Base-by-base conservation (phyloP, 352 stramenopile genomes). In the Phytophthora cajani region DNA sequence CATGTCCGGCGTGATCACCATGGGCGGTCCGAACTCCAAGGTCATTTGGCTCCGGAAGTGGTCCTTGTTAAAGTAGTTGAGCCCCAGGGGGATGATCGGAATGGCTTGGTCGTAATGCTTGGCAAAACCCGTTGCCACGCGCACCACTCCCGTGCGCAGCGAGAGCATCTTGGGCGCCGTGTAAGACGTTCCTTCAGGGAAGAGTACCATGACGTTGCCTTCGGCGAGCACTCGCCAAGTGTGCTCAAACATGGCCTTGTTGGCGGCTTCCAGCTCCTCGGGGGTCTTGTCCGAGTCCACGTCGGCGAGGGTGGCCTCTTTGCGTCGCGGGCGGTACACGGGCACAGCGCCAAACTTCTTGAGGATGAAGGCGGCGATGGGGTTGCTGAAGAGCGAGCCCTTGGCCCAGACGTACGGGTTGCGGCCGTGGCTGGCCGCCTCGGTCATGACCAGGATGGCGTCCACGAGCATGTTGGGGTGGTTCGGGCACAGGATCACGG, bases 21-120 rank as follows among this genome's bases (percentile, higher is more conserved):
- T 81, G 11, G 81, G 80, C 14, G 84, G 78, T 10, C 86, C 86
- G 52, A 94, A 94, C 59, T 93, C 86, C 42, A 93, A 46, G 72
- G 83, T 80, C 58, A 92, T 79, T 65, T 91, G 80, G 60, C 83
- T 89, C 46, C 86, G 79, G 62, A 94, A 94, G 56, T 84, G 85
- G 49, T 91, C 81, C 69, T 94, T 94, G 69, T 91, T 94, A 72
- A 94, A 94, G 71, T 94, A 94, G 58, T 84, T 94, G 47, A 94
- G 73, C 2, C 86, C 86, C 1, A 94, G 63, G 1, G 86, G 86
- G 25, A 94, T 69, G 62, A 94, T 87, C 36, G 84, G 81, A 44
- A 94, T 89, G 16, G 83, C 71, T 36, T 85, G 82, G 63, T 91
- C 77, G 69, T 91, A 89, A 19, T 87, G 68, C 68, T 88, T 87